Conservation (phyloP, 2,329 filamentous ascomycete genomes). For the Diaporthe aspalathi region DNA sequence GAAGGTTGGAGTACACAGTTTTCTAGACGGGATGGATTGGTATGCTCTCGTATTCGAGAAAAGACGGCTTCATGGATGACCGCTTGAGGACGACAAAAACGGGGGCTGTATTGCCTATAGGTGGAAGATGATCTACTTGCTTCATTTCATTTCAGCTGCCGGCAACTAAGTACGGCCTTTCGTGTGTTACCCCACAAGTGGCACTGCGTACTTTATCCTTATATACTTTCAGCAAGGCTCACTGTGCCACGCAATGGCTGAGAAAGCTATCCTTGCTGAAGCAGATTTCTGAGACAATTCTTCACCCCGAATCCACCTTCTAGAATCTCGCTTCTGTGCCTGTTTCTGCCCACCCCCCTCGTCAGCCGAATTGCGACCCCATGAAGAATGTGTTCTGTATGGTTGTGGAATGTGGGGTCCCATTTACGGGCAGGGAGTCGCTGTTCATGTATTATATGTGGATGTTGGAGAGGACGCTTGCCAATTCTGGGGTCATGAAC, state of each 20-base stretch:
- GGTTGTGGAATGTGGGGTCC: background rate
- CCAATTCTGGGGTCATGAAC: background rate
- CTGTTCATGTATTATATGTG: background rate
- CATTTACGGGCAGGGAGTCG: background rate
- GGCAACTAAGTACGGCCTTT: background rate
- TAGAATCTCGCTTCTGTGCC: background rate
- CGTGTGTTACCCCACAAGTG: background rate
- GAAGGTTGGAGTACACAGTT: background rate
- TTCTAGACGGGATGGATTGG: constrained; percentile 2
- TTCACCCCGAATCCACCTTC: background rate
- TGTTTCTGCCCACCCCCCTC: background rate
- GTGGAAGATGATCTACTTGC: background rate
- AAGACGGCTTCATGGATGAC: background rate
- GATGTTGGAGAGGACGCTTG: background rate
- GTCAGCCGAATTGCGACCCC: too few relatives aligned
- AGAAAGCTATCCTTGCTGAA: too few relatives aligned
- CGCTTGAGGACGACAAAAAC: too few relatives aligned
- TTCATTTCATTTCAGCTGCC: background rate
- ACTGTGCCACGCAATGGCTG: background rate
- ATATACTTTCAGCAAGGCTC: background rate
- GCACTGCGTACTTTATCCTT: background rate
- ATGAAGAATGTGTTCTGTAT: background rate
- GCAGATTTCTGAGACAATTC: background rate
- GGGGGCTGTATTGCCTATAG: too few relatives aligned
- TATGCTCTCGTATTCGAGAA: background rate